Evolutionary conservation across 2,329 filamentous ascomycete species (phyloP).

Genomic region (Scedosporium aurantiacum): DNA sequence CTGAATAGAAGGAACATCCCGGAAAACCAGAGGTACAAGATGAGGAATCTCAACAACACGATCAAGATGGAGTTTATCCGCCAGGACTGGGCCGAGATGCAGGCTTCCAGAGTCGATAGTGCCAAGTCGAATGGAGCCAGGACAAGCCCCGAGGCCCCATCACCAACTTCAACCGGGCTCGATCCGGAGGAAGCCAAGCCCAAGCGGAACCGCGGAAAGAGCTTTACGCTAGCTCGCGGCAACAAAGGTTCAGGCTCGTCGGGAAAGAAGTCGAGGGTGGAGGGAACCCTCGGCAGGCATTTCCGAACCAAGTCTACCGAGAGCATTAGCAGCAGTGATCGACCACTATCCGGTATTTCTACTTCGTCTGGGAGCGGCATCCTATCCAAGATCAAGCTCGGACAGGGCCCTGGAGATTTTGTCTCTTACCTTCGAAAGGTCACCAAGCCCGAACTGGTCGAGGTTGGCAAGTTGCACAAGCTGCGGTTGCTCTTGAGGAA

Average conservation of each 20-base stretch:
- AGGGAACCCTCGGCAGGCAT: slow-evolving; percentile 50
- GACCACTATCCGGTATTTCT: slow-evolving; percentile 20
- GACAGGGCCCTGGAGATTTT: slow-evolving; percentile 70
- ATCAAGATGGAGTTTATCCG: slow-evolving; percentile 95
- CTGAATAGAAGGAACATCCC: slow-evolving; percentile 86
- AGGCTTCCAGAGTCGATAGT: slow-evolving; percentile 22
- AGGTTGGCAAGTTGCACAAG: slow-evolving; percentile 94
- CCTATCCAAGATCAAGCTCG: slow-evolving; percentile 59
- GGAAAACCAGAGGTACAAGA: slow-evolving; percentile 86
- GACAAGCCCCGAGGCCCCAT: slow-evolving; percentile 13
- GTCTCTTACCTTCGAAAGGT: slow-evolving; percentile 75
- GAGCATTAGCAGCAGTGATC: slow-evolving; percentile 51
- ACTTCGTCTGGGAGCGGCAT: slow-evolving; percentile 46
- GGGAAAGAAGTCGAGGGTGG: slow-evolving; percentile 63
- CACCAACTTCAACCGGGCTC: slow-evolving; percentile 22
- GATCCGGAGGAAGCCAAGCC: slow-evolving; percentile 36
- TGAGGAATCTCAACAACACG: slow-evolving; percentile 76
- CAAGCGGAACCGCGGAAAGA: slow-evolving; percentile 57
- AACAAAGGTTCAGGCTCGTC: slow-evolving; percentile 55
- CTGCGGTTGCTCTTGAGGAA: slow-evolving; percentile 80
- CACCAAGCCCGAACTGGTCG: slow-evolving; percentile 69
- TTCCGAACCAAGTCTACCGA: slow-evolving; percentile 65
- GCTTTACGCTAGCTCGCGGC: slow-evolving; percentile 63
- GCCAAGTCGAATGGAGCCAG: background rate
- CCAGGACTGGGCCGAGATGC: slow-evolving; percentile 68